A percentile compares a stretch with the other conserved stretches of the same genome.
Evolutionary conservation across 768 basidiomycete species (phyloP).

Genomic region (Agrocybe pediades): DNA sequence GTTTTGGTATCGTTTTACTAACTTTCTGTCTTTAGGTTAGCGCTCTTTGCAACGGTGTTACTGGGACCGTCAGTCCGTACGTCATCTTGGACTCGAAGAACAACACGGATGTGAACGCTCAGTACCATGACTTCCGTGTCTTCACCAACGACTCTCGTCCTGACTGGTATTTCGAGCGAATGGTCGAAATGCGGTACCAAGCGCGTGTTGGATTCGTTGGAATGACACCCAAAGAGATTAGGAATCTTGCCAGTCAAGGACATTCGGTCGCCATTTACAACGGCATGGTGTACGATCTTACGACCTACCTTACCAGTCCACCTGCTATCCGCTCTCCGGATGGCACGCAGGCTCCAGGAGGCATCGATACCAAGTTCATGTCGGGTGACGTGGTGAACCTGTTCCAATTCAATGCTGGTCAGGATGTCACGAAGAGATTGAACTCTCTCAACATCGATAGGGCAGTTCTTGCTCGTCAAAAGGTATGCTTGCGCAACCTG

Average conservation of each 20-base stretch:
- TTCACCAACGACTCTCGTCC: constrained; percentile 88
- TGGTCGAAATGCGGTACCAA: constrained; percentile 92
- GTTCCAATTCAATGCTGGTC: constrained; percentile 76
- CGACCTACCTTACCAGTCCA: constrained; percentile 72
- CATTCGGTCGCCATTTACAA: constrained; percentile 85
- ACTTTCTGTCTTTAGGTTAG: constrained; percentile 61
- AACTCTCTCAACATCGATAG: constrained; percentile 62
- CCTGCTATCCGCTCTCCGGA: constrained; percentile 55
- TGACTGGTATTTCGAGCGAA: constrained; percentile 97
- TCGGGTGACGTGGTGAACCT: constrained; percentile 62
- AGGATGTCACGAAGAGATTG: constrained; percentile 79
- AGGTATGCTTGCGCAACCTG: constrained; percentile 88
- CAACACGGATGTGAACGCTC: constrained; percentile 69
- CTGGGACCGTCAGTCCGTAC: constrained; percentile 81
- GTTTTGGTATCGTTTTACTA: not conserved
- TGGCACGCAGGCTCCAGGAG: constrained; percentile 44
- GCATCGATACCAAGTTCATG: constrained; percentile 67
- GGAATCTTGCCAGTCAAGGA: constrained; percentile 63
- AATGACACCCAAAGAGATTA: constrained; percentile 74
- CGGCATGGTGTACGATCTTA: constrained; percentile 84
- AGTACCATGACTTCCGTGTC: constrained; percentile 96
- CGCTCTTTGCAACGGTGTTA: constrained; percentile 88
- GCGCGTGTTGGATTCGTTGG: constrained; percentile 89
- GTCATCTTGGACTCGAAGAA: constrained; percentile 79
- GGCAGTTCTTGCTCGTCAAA: constrained; percentile 68